Percentiles rank a stretch among this genome's conserved stretches.
These are phyloP conservation scores for Fusarium gaditjirri DNA, from an alignment of 2,329 filamentous ascomycete species.

Conservation along the genomic window DNA sequence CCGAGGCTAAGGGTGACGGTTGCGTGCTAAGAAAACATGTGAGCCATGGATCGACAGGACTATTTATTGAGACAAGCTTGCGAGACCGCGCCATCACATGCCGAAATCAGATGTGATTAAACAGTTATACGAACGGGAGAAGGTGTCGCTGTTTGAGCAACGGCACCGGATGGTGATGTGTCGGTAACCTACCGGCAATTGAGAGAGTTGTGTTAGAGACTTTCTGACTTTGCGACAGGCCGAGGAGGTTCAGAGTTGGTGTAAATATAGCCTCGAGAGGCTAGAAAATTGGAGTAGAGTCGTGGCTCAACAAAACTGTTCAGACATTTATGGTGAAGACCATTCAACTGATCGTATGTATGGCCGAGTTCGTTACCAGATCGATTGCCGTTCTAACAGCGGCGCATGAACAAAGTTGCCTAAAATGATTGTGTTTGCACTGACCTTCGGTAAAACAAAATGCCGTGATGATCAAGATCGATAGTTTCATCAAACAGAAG, in stretches of 20 bases:
- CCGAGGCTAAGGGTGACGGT: background rate
- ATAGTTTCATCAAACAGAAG: background rate
- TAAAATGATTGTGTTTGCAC: background rate
- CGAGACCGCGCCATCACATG: background rate
- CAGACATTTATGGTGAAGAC: background rate
- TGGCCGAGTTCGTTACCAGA: no score
- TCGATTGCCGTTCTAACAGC: no score
- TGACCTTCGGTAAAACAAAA: background rate
- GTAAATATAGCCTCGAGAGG: background rate
- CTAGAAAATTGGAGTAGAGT: background rate
- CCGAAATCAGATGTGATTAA: no score
- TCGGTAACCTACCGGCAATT: no score
- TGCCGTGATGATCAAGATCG: background rate
- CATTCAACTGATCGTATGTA: no score
- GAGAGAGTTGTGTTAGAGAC: no score
- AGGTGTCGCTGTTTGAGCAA: background rate
- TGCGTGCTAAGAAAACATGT: background rate
- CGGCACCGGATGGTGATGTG: background rate
- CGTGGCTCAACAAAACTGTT: rapidly evolving
- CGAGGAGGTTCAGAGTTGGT: background rate
- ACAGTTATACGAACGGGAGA: background rate
- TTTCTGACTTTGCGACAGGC: background rate
- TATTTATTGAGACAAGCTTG: background rate
- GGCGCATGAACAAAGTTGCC: background rate
- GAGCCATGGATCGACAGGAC: background rate